Percentiles rank a stretch among this genome's conserved stretches.
Evolutionary conservation across 225 moss, liverwort and hornwort species (phyloP).

Genomic region (Neckera pumila): DNA sequence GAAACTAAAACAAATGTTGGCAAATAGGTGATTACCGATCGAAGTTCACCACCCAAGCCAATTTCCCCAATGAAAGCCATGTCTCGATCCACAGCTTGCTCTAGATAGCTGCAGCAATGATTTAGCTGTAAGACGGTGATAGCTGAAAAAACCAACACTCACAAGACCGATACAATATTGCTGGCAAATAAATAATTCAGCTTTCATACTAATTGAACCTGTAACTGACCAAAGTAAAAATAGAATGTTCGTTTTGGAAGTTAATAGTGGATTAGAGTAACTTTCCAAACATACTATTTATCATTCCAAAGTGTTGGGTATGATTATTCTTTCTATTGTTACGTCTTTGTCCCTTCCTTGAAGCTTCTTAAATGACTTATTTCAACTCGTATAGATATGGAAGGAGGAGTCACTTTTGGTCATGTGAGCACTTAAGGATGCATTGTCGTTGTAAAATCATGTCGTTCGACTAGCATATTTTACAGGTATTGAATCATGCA

Average conservation of each 20-base stretch:
- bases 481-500: neutral
- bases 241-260: neutral
- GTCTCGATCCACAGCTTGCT: constrained; percentile 84
- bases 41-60: constrained; percentile 93
- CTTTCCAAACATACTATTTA: neutral
- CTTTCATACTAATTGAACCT: neutral
- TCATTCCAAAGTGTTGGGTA: neutral
- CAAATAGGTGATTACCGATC: constrained; percentile 42
- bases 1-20: neutral
- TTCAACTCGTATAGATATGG: neutral
- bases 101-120: constrained; percentile 57
- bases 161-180: neutral
- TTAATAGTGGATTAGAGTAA: neutral
- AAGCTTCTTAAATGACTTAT: neutral
- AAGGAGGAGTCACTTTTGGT: neutral
- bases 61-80: constrained; percentile 96
- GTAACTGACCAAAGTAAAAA: neutral
- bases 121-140: neutral
- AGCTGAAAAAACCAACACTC: neutral
- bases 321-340: neutral
- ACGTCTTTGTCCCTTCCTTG: neutral
- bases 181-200: neutral
- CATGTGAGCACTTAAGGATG: neutral
- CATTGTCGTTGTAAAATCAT: neutral
- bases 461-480: neutral